phyloP scores from a whole-genome alignment of 352 stramenopile genomes.

The Globisporangium viniferum region DNA sequence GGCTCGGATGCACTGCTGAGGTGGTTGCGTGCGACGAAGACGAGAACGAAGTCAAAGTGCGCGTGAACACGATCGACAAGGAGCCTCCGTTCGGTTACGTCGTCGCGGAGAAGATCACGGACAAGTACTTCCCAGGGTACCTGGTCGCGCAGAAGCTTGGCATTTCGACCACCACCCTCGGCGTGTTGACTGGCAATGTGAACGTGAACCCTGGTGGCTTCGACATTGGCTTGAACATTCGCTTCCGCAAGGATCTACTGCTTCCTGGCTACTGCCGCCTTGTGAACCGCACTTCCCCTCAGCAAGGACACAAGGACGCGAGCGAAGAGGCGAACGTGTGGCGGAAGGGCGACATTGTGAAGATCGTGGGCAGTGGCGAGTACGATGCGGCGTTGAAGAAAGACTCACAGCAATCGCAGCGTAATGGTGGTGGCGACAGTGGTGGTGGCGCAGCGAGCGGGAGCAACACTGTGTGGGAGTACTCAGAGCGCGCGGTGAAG shows the following conservation, averaged over 20 bases:
- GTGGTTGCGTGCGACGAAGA: slow-evolving; percentile 48
- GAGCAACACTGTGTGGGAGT: slow-evolving; percentile 91
- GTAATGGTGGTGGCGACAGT: not conserved
- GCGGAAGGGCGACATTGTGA: slow-evolving; percentile 89
- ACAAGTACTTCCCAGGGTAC: slow-evolving; percentile 80
- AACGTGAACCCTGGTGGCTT: slow-evolving; percentile 90
- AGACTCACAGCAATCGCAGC: not conserved
- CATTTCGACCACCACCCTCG: slow-evolving; percentile 90
- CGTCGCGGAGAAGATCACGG: slow-evolving; percentile 90
- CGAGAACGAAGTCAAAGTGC: slow-evolving; percentile 87
- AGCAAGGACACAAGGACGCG: slow-evolving; percentile 11
- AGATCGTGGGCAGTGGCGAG: slow-evolving; percentile 87
- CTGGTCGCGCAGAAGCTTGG: slow-evolving; percentile 89
- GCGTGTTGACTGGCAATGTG: slow-evolving; percentile 92
- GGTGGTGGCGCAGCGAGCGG: not conserved
- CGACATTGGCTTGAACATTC: slow-evolving; percentile 88
- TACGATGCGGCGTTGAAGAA: slow-evolving; percentile 32
- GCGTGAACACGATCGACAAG: slow-evolving; percentile 91
- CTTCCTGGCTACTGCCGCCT: slow-evolving; percentile 93
- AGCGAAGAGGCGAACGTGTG: slow-evolving; percentile 67
- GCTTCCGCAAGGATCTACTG: slow-evolving; percentile 77
- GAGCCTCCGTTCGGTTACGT: slow-evolving; percentile 96
- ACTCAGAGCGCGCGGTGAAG: slow-evolving; percentile 93
- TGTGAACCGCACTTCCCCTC: slow-evolving; percentile 25
- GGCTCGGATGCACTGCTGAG: slow-evolving; percentile 89